Evolutionary conservation across 768 basidiomycete genomes (phyloP).

Genomic region (Panaeolus papilionaceus): DNA sequence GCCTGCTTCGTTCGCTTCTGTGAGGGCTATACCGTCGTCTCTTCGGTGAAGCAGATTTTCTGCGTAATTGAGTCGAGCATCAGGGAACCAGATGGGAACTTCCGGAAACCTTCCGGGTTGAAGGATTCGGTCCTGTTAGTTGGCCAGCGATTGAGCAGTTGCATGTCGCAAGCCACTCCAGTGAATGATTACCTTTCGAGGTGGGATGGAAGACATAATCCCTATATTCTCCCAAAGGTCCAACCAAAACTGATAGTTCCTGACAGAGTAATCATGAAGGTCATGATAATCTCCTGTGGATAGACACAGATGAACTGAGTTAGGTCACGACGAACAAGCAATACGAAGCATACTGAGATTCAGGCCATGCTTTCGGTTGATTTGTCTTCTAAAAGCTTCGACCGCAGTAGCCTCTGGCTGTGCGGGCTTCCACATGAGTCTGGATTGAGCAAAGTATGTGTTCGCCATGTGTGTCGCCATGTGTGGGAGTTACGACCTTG

Average conservation of each 20-base stretch:
- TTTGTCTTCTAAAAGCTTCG: conserved; percentile 59
- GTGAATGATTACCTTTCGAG: conserved; percentile 46
- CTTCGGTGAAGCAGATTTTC: conserved; percentile 69
- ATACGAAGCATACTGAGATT: conserved; percentile 52
- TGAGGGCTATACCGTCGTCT: conserved; percentile 67
- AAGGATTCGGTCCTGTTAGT: conserved; percentile 42
- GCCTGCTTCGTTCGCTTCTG: conserved; percentile 62
- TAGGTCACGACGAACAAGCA: background rate
- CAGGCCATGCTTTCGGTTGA: conserved; percentile 69
- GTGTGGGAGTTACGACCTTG: background rate
- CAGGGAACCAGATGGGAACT: conserved; percentile 73
- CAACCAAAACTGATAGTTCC: conserved; percentile 70
- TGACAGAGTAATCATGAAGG: conserved; percentile 71
- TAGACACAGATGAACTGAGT: background rate
- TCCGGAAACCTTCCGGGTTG: conserved; percentile 55
- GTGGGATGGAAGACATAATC: conserved; percentile 56
- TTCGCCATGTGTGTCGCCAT: background rate
- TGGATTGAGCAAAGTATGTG: conserved; percentile 37
- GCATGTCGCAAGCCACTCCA: background rate
- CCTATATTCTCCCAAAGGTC: conserved; percentile 72
- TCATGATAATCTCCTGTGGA: conserved; percentile 65
- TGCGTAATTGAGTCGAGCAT: conserved; percentile 70
- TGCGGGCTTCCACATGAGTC: conserved; percentile 57
- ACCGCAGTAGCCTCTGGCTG: conserved; percentile 49
- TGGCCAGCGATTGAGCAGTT: background rate